These are phyloP conservation scores for Talaromyces verruculosus DNA, from an alignment of 2,329 filamentous ascomycete genomes.

Conservation along the genomic window DNA sequence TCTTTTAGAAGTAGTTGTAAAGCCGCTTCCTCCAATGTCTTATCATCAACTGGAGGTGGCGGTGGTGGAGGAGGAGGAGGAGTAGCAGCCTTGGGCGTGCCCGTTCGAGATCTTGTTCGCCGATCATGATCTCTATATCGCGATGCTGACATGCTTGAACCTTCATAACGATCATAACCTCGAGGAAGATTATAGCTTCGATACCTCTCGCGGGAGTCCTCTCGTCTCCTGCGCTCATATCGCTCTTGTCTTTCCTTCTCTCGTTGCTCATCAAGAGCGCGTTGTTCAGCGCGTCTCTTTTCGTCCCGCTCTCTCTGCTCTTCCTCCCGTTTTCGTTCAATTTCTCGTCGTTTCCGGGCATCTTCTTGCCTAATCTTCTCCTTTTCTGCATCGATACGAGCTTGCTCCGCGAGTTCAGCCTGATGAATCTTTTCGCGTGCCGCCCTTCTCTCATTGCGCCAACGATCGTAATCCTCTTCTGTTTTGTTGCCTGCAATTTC, in stretches of 20 bases:
- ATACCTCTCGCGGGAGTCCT: slow-evolving; percentile 44
- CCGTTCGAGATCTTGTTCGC: slow-evolving; percentile 30
- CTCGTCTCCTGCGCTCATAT: slow-evolving; percentile 44
- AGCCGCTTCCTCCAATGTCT: slow-evolving; percentile 57
- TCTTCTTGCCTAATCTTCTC: slow-evolving; percentile 45
- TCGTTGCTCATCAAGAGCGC: slow-evolving; percentile 54
- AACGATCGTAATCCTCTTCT: slow-evolving; percentile 59
- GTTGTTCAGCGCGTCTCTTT: slow-evolving; percentile 52
- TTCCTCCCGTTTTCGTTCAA: slow-evolving; percentile 46
- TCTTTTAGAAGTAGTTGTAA: slow-evolving; percentile 56
- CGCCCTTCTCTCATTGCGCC: slow-evolving; percentile 54
- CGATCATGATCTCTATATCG: slow-evolving; percentile 34
- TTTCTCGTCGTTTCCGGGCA: slow-evolving; percentile 43
- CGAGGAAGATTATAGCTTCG: slow-evolving; percentile 27
- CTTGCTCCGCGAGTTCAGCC: slow-evolving; percentile 53
- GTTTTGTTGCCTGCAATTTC: slow-evolving; percentile 56
- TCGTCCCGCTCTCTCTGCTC: slow-evolving; percentile 52
- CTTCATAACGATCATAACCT: slow-evolving; percentile 23
- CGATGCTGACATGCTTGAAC: slow-evolving; percentile 18
- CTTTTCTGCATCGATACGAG: slow-evolving; percentile 50
- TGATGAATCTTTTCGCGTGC: slow-evolving; percentile 53
- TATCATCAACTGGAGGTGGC: slow-evolving; percentile 48
- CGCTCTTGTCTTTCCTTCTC: slow-evolving; percentile 52
- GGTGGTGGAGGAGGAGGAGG: slow-evolving; percentile 28
- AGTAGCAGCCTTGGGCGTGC: slow-evolving; percentile 37